These are phyloP conservation scores for Zygosaccharomyces sapae DNA, from an alignment of 1,139 yeast genomes.

Conservation along the genomic window DNA sequence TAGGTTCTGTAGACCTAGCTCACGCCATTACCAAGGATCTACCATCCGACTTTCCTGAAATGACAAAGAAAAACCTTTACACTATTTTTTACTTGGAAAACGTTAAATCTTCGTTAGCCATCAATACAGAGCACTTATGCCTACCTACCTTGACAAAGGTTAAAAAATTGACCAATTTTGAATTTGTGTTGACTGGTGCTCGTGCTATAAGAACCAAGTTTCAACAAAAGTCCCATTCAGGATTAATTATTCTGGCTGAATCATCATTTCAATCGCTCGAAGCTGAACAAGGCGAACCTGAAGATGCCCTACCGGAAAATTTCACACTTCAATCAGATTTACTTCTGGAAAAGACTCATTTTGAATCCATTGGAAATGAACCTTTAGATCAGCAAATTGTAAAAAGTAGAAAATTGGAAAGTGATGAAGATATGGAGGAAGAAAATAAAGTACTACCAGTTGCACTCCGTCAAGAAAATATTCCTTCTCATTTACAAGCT, in stretches of 20 bases:
- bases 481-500: slow-evolving; percentile 52
- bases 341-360: slow-evolving; percentile 68
- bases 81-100: slow-evolving; percentile 58
- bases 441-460: slow-evolving; percentile 52
- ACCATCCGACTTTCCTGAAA: slow-evolving; percentile 25
- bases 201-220: slow-evolving; percentile 83
- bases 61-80: slow-evolving; percentile 39
- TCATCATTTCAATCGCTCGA: slow-evolving; percentile 33
- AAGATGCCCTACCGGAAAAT: slow-evolving; percentile 45
- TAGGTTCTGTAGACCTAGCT: slow-evolving; percentile 29
- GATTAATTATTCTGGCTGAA: slow-evolving; percentile 75
- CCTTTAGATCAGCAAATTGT: slow-evolving; percentile 40
- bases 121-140: slow-evolving; percentile 56
- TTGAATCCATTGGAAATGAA: slow-evolving; percentile 56
- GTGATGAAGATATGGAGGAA: slow-evolving; percentile 31
- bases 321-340: slow-evolving; percentile 71
- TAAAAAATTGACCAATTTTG: slow-evolving; percentile 54
- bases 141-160: slow-evolving; percentile 52
- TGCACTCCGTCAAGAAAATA: slow-evolving; percentile 53
- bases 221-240: slow-evolving; percentile 66
- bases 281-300: slow-evolving; percentile 24
- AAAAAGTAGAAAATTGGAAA: slow-evolving; percentile 37
- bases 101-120: slow-evolving; percentile 59
- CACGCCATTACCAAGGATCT: slow-evolving; percentile 30
- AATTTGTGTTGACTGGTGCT: slow-evolving; percentile 75